phyloP scores from a whole-genome alignment of 2,329 filamentous ascomycete species.

The Cordyceps cicadae region DNA sequence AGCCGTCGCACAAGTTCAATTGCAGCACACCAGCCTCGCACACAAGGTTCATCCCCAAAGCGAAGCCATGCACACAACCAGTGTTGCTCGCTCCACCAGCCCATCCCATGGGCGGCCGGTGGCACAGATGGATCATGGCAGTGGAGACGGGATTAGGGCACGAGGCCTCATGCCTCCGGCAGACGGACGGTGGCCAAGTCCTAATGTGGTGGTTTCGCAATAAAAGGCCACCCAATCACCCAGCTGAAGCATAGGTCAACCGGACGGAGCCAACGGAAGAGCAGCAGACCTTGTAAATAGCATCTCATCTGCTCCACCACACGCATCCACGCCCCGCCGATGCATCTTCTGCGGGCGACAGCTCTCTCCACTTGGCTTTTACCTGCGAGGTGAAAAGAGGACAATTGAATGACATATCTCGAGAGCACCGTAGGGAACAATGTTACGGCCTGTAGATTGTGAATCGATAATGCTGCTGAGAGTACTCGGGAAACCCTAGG shows the following conservation, averaged over 20 bases:
- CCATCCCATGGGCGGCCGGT: constrained; percentile 6
- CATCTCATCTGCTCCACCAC: constrained; percentile 8
- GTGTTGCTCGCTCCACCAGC: background rate
- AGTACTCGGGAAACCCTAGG: constrained; percentile 3
- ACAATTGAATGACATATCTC: background rate
- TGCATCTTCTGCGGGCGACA: constrained; percentile 9
- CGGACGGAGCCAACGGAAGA: background rate
- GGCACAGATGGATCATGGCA: constrained; percentile 11
- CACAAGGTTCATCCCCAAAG: constrained; percentile 4
- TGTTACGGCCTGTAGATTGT: background rate
- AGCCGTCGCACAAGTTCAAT: background rate
- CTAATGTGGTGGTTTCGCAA: constrained; percentile 5
- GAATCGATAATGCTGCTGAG: background rate
- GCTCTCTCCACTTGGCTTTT: background rate
- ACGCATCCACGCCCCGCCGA: constrained; percentile 8
- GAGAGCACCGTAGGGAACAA: background rate
- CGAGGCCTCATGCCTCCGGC: constrained; percentile 16
- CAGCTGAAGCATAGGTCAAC: background rate
- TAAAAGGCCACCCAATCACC: background rate
- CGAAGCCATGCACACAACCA: background rate
- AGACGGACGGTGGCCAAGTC: background rate
- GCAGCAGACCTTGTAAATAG: background rate
- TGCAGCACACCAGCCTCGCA: constrained; percentile 1
- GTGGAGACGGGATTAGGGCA: constrained; percentile 24
- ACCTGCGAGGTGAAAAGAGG: background rate